Base-by-base conservation (phyloP, 1,139 yeast genomes). In the Sugiyamaella neomexicana region DNA sequence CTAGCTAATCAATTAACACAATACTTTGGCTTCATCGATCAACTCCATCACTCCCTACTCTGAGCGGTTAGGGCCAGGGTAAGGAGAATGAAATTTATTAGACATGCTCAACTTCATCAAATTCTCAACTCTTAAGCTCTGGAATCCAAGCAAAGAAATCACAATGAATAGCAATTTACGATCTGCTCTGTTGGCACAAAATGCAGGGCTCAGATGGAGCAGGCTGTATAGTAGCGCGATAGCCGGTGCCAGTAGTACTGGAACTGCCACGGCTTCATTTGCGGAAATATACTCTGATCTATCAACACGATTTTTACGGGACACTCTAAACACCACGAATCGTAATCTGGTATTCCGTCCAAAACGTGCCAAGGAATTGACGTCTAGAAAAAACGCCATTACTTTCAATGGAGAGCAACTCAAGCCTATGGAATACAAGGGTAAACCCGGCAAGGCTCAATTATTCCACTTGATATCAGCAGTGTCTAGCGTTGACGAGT, bases 321-420 rank as follows among this genome's bases (percentile, higher is more conserved):
- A 52, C 44, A 54, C 57, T 20, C 60, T 62, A 27, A 62, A 61
- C 50, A 47, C 57, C 15, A 56, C 62, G n/a, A 56, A 58, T 38
- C 55, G 65, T 17, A 58, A 62, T 37, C 59, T 66, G 16, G 67
- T 65, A 8, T 68, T 67, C 57, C 59, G 68, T 31, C 67, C 68
- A 2, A 52, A 63, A 23, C 57, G 61, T 25, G 59, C 65, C 12
- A 55, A 59, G 49, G 58, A 56, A 40, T 54, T 66, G 48, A 55
- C 47, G 13, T 54, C 59, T 25, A 56, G 62, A 42, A 62, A 58
- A 40, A 59, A 62, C 52, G 59, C 64, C 12, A 55, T 58, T 42
- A 48, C 55, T 12, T 51, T 61, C 44, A 55, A 62, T 13, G 66
- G 68, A 25, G 41, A 60, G 47, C 38, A 44, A 12, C 53, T 64